Base-by-base conservation (phyloP, 345 rosid genomes). In the Tarenaya hassleriana region DNA sequence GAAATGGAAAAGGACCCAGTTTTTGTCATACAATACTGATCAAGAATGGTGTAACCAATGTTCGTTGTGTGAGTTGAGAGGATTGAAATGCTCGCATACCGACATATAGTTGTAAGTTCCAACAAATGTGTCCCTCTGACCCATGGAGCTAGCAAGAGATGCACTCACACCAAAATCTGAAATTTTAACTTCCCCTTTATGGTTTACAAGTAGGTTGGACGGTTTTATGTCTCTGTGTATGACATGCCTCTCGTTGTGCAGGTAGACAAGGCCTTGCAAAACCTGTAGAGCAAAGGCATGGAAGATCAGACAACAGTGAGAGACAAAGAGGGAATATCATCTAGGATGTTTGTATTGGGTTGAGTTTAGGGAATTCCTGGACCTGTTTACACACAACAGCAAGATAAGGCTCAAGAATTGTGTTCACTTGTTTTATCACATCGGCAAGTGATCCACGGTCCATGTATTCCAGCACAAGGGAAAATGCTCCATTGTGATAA, bases 351-450 rank as follows among this genome's bases (percentile, higher is more conserved):
- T 33, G 45, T 45, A 47, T 8, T 11, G 31, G 11, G 45, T 13
- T 45, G 42, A 5, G 17, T 52, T 40, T 9, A 51, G 32, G 40
- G 64, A 65, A 60, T 58, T 21, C 34, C 11, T 16, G 24, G 8
- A 91, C 98, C 97, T 88, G 95, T 75, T 94, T 85, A 72, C 97
- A 86, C 41, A 86, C 87, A 64, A 83, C 96, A 16, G 95, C 94
- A 50, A 94, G 88, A 58, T 83, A 88, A 31, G 99, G 99, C 68
- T 88, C 99, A 37, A 83, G 85, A 72, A 94, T 81, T 54, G 95
- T 94, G 55, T 83, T 88, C 41, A 88, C 88, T 80, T 80, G 95
- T 74, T 71, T 76, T 44, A 94, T 76, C 58, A 88, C 81, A 70
- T 94, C 99, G 12, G 71, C 91, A 54, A 94, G 78, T 66, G 99